Conservation (phyloP, 306 rosid species). For the Rubus idaeus region DNA sequence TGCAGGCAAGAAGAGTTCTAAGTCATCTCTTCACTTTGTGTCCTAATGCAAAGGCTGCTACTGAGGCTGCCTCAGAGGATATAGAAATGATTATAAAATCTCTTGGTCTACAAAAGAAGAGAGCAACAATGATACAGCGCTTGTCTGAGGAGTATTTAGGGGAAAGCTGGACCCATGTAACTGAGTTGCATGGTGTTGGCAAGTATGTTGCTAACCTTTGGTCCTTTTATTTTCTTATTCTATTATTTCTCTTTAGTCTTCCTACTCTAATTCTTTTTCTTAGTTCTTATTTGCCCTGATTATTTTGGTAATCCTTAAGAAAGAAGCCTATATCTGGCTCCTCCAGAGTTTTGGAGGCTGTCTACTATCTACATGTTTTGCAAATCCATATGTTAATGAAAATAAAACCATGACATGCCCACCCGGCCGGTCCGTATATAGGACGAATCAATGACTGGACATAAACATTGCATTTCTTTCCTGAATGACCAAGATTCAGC, state of each 20-base stretch:
- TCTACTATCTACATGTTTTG: background rate
- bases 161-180: constrained; percentile 68
- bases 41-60: constrained; percentile 62
- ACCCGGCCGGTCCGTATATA: background rate
- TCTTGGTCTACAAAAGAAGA: constrained; percentile 57
- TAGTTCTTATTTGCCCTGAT: background rate
- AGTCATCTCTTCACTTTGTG: constrained; percentile 53
- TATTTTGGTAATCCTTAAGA: background rate
- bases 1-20: constrained; percentile 45
- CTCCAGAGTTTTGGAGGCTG: background rate
- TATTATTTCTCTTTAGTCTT: constrained; percentile 1
- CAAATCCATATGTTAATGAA: background rate
- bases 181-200: constrained; percentile 74
- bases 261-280: background rate
- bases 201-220: constrained; percentile 42
- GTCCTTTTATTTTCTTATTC: background rate
- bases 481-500: no score
- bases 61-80: constrained; percentile 37
- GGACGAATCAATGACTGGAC: background rate
- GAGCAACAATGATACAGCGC: constrained; percentile 48
- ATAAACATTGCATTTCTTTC: background rate
- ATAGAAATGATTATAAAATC: constrained; percentile 42
- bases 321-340: background rate
- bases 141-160: constrained; percentile 58
- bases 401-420: background rate